Evolutionary conservation across 495 filamentous ascomycete genomes (phyloP), one percentile per base, ranked within the genome.

Genomic region (Aspergillus taichungensis): DNA sequence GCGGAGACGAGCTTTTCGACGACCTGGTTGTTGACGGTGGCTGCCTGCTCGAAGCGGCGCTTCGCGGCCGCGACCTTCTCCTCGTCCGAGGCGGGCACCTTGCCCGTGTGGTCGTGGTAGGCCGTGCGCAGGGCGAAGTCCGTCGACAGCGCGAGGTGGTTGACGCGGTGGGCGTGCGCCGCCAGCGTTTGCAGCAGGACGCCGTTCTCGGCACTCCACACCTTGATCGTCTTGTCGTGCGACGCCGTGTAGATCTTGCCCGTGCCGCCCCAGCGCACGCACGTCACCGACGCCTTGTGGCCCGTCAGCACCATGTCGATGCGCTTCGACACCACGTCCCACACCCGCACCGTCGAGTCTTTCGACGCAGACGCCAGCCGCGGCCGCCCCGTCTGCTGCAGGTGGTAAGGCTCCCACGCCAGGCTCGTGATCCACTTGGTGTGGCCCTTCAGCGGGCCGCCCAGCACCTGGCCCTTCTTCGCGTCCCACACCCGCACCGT

Each of bases 321-420:
- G 13, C 78, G 75, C 38, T 85, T 80, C 5, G 84, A 76, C 13
- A 87, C 82, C 1, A 82, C 83, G 51, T 91, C 78, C 92, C 90
- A 99, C 37, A 97, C 75, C 8, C 92, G 74, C 37, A 94, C 79
- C 0, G 94, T 97, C 27, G 79, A 77, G 66, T 99, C 92, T 63
- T 95, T 95, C 7, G 86, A 94, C 0, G 85, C 82, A 14, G 88
- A 95, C 0, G 86, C 94, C 39, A 99, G 65, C 28, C 88, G 79
- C 11, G 87, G 80, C n/a, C 79, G 72, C 28, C 81, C 85, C 6
- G 79, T 72, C 41, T 80, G 64, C 68, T 88, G 87, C 11, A 87
- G 60, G 54, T 97, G 94, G 61, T 91, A 96, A 9, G 94, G 91
- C 61, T 97, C 88, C 92, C 92, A 99, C 2, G 85, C 79, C 34